These are phyloP conservation scores for Globisporangium lucens DNA, from an alignment of 352 stramenopile genomes.

Conservation along the genomic window DNA sequence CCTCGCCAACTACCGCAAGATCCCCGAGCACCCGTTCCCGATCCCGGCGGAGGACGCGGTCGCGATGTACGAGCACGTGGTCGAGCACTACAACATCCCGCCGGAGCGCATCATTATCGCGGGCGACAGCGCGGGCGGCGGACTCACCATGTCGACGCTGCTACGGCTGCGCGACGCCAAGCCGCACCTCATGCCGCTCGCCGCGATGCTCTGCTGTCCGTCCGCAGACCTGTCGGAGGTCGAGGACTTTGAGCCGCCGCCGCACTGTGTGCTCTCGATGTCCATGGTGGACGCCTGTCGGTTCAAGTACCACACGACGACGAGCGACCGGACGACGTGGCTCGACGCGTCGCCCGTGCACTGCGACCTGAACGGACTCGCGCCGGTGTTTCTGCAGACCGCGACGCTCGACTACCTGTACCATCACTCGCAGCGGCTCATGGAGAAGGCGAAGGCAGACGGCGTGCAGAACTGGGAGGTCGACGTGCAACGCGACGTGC, in stretches of 20 bases:
- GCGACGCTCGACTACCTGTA: constrained; percentile 29
- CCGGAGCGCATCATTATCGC: constrained; percentile 39
- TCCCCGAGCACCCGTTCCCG: constrained; percentile 38
- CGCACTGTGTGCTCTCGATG: constrained; percentile 23
- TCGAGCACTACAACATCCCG: constrained; percentile 24
- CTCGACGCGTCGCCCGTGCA: constrained; percentile 18
- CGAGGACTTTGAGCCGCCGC: constrained; percentile 7
- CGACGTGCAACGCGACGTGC: constrained; percentile 49
- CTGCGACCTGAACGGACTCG: constrained; percentile 28
- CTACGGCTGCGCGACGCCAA: constrained; percentile 34
- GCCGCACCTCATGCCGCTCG: constrained; percentile 18
- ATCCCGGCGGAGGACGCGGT: constrained; percentile 33
- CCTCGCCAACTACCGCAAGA: constrained; percentile 52
- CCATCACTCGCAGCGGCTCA: constrained; percentile 22
- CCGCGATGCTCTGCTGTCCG: constrained; percentile 33
- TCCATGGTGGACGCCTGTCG: constrained; percentile 9
- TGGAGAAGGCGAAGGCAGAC: constrained; percentile 21
- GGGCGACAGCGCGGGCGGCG: constrained; percentile 46
- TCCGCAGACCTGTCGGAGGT: constrained; percentile 23
- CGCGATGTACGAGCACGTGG: constrained; percentile 37
- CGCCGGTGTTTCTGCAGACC: constrained; percentile 37
- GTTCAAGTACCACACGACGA: constrained; percentile 12
- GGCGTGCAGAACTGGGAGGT: constrained; percentile 23
- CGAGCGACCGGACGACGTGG: constrained; percentile 9
- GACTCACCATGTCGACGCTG: constrained; percentile 42